Conservation (phyloP, 78 protist species). For the Dictyostelium brefeldianum region DNA sequence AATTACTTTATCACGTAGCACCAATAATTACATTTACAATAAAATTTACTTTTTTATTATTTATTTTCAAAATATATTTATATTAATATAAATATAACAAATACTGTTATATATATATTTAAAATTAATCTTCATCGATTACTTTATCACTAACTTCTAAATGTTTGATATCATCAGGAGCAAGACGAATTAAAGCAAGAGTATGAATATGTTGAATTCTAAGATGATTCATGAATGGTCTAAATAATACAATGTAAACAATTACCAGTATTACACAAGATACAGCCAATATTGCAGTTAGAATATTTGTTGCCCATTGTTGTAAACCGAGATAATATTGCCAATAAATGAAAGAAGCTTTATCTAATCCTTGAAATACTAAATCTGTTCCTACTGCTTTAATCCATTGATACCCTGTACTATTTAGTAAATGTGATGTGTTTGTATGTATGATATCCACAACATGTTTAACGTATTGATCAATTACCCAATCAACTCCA, state of each 20-base stretch:
- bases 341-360: constrained; percentile 30
- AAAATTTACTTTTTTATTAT: no score
- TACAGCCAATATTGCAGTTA: constrained; percentile 12
- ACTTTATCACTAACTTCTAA: constrained; percentile 54
- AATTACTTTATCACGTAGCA: no score
- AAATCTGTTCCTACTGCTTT: not conserved
- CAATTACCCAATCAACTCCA: constrained; percentile 63
- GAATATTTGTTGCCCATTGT: not conserved
- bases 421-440: not conserved
- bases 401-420: constrained; percentile 38
- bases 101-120: no score
- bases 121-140: constrained; percentile 35
- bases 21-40: no score
- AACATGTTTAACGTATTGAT: constrained; percentile 6
- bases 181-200: constrained; percentile 25
- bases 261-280: not conserved
- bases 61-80: no score
- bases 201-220: constrained; percentile 68
- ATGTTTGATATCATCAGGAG: constrained; percentile 58
- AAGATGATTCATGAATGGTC: constrained; percentile 47
- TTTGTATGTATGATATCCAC: not conserved
- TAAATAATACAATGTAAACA: constrained; percentile 18
- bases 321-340: constrained; percentile 42
- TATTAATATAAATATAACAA: no score
- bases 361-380: constrained; percentile 18